Conservation (phyloP, 2,329 filamentous ascomycete species). For the Penicillium corylophilum region DNA sequence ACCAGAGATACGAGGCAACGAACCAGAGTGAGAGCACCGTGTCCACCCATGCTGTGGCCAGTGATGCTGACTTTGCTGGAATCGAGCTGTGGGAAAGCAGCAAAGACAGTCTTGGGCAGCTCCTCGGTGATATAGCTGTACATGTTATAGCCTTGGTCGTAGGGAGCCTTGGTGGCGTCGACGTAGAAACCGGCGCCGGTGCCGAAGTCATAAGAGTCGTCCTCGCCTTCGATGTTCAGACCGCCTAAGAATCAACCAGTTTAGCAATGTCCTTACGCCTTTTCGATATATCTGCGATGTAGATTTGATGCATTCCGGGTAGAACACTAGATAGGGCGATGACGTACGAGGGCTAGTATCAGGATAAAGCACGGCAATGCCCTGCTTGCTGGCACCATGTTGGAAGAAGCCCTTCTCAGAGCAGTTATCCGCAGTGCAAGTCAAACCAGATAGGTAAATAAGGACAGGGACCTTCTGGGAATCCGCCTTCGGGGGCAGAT, state of each 20-base stretch:
- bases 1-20: constrained; percentile 5
- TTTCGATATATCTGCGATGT: not conserved
- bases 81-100: constrained; percentile 71
- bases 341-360: constrained; percentile 83
- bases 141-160: constrained; percentile 81
- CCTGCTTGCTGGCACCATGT: constrained; percentile 71
- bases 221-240: constrained; percentile 75
- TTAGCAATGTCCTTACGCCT: not conserved
- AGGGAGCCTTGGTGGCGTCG: constrained; percentile 76
- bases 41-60: constrained; percentile 96
- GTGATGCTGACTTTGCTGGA: constrained; percentile 72
- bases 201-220: constrained; percentile 89
- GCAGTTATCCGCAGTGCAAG: constrained; percentile 84
- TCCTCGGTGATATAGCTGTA: constrained; percentile 88
- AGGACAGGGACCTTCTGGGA: constrained; percentile 74
- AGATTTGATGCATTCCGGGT: not conserved
- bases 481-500: constrained; percentile 72
- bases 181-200: constrained; percentile 92
- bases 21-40: constrained; percentile 83
- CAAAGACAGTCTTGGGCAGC: constrained; percentile 75
- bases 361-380: constrained; percentile 90
- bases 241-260: constrained; percentile 55
- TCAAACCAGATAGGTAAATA: constrained; percentile 90
- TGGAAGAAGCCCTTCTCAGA: constrained; percentile 87
- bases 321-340: not conserved